Evolutionary conservation across 139 green algal species (phyloP).

Genomic region (Mychonastes homosphaera): DNA sequence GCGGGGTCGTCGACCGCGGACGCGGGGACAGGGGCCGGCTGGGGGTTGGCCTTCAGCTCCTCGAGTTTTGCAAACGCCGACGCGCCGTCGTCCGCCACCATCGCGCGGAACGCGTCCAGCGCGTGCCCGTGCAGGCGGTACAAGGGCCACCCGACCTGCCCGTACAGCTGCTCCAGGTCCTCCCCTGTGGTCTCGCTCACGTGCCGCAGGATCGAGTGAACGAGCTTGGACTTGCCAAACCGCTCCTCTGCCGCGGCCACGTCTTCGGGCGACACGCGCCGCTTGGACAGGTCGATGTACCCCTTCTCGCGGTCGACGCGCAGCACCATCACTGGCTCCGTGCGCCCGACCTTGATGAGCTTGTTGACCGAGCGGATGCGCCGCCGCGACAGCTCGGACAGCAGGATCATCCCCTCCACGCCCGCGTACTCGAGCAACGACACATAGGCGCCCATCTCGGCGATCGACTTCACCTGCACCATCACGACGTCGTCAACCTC

Average conservation of each 20-base stretch:
- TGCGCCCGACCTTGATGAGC: slow-evolving; percentile 96
- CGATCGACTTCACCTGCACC: slow-evolving; percentile 87
- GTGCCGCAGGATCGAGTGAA: slow-evolving; percentile 97
- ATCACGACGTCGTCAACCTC: slow-evolving; percentile 98
- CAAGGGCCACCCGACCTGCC: slow-evolving; percentile 83
- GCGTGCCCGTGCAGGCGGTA: slow-evolving; percentile 90
- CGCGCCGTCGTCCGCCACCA: slow-evolving; percentile 62
- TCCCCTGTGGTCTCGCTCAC: slow-evolving; percentile 78
- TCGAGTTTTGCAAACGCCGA: slow-evolving; percentile 48
- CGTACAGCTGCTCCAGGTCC: slow-evolving; percentile 81
- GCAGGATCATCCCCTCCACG: slow-evolving; percentile 96
- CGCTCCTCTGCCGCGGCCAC: slow-evolving; percentile 79
- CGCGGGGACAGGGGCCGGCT: too few relatives aligned
- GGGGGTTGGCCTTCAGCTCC: slow-evolving; percentile 35
- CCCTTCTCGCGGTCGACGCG: slow-evolving; percentile 99
- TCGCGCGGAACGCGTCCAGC: slow-evolving; percentile 83
- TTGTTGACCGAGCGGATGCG: slow-evolving; percentile 98
- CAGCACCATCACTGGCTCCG: slow-evolving; percentile 99
- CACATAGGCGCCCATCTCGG: slow-evolving; percentile 99
- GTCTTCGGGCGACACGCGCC: slow-evolving; percentile 86
- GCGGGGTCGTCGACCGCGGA: too few relatives aligned
- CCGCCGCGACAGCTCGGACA: slow-evolving; percentile 94
- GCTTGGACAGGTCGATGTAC: slow-evolving; percentile 99
- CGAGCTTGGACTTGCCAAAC: slow-evolving; percentile 96
- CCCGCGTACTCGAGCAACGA: slow-evolving; percentile 87